Conservation (phyloP, 352 stramenopile species). For the Plasmopara muralis region DNA sequence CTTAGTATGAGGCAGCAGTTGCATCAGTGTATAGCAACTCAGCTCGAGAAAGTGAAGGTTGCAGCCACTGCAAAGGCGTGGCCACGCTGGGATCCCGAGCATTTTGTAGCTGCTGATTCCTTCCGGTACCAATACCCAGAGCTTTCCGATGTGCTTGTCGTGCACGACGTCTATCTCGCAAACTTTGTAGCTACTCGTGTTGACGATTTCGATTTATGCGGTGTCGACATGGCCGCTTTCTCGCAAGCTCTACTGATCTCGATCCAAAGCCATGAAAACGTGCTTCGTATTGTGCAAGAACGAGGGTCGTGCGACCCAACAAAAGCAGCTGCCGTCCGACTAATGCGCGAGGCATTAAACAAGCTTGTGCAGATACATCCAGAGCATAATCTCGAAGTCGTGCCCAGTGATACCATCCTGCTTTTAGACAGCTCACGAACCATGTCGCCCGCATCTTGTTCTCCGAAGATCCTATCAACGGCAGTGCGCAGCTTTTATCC, state of each 20-base stretch:
- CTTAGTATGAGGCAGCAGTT: slow-evolving; percentile 57
- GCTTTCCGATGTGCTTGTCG: slow-evolving; percentile 61
- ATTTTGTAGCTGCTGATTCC: slow-evolving; percentile 81
- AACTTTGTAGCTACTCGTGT: slow-evolving; percentile 54
- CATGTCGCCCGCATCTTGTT: slow-evolving; percentile 12
- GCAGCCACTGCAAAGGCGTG: slow-evolving; percentile 43
- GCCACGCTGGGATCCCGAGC: slow-evolving; percentile 74
- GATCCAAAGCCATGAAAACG: slow-evolving; percentile 78
- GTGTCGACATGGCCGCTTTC: slow-evolving; percentile 72
- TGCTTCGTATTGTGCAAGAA: slow-evolving; percentile 69
- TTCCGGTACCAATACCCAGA: slow-evolving; percentile 83
- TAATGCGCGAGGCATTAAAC: slow-evolving; percentile 70
- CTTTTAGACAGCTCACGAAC: slow-evolving; percentile 12
- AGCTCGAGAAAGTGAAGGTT: slow-evolving; percentile 64
- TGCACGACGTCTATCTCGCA: slow-evolving; percentile 78
- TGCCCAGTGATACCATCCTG: slow-evolving; percentile 1
- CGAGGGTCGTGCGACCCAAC: slow-evolving; percentile 47
- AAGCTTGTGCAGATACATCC: slow-evolving; percentile 71
- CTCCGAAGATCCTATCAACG: slow-evolving; percentile 8
- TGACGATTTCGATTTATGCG: slow-evolving; percentile 47
- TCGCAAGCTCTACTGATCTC: slow-evolving; percentile 73
- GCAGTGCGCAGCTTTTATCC: slow-evolving; percentile 10
- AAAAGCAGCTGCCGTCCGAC: slow-evolving; percentile 48
- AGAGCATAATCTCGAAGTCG: slow-evolving; percentile 72
- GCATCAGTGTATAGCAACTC: slow-evolving; percentile 39